Evolutionary conservation across 192 early-diverging fungal species (phyloP).

Genomic region (Entomortierella chlamydospora): DNA sequence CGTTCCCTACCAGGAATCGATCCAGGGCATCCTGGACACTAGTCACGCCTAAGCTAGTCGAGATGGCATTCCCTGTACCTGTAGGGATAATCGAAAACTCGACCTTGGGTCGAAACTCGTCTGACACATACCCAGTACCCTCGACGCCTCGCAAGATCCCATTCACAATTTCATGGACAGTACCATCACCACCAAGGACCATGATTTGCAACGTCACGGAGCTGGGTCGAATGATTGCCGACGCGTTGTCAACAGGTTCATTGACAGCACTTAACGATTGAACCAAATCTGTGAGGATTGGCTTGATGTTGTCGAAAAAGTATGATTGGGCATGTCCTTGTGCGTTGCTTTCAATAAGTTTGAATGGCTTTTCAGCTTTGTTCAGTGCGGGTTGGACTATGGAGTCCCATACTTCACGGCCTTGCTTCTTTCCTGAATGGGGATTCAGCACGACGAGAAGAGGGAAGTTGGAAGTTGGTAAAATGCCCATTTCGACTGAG

Average conservation of each 20-base stretch:
- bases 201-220: constrained; percentile 49
- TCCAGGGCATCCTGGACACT: constrained; percentile 50
- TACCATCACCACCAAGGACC: constrained; percentile 63
- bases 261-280: constrained; percentile 27
- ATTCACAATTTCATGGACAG: constrained; percentile 64
- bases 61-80: constrained; percentile 63
- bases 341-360: constrained; percentile 21
- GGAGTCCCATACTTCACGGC: constrained; percentile 30
- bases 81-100: constrained; percentile 58
- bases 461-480: constrained; percentile 31
- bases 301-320: constrained; percentile 43
- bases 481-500: constrained; percentile 29
- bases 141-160: constrained; percentile 51
- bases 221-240: constrained; percentile 15
- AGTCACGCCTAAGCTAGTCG: constrained; percentile 54
- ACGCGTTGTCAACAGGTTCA: not conserved
- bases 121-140: constrained; percentile 15
- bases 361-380: constrained; percentile 27
- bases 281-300: constrained; percentile 44
- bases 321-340: constrained; percentile 34
- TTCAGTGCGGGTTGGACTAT: constrained; percentile 55
- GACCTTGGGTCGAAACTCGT: constrained; percentile 22
- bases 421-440: constrained; percentile 42
- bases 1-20: constrained; percentile 45
- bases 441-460: constrained; percentile 57